phyloP scores from a whole-genome alignment of 345 rosid species.

The rapeseed (Brassica napus) region Da-Ae NC_063452.1:59635001-59635500 shows the following conservation, averaged over 20 bases:
- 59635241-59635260: constrained; percentile 29
- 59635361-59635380: constrained; percentile 13
- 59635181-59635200: not conserved
- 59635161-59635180: constrained; percentile 10
- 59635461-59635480: constrained; percentile 9
- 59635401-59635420: constrained; percentile 13
- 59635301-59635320: not conserved
- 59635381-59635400: not conserved
- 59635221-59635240: constrained; percentile 20
- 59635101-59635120: not conserved
- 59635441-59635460: constrained; percentile 13
- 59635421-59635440: not conserved
- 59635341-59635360: not conserved
- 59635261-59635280: constrained; percentile 12
- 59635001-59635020: not conserved
- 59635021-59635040: not conserved
- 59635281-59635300: not conserved
- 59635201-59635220: constrained; percentile 12
- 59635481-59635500: not conserved
- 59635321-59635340: not conserved
- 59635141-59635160: constrained; percentile 29
- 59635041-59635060: constrained; percentile 12
- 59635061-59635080: constrained; percentile 22
- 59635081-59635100: constrained; percentile 1
- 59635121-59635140: not conserved